phyloP scores from a whole-genome alignment of 2,329 filamentous ascomycete genomes.

The Capronia epimyces region DNA sequence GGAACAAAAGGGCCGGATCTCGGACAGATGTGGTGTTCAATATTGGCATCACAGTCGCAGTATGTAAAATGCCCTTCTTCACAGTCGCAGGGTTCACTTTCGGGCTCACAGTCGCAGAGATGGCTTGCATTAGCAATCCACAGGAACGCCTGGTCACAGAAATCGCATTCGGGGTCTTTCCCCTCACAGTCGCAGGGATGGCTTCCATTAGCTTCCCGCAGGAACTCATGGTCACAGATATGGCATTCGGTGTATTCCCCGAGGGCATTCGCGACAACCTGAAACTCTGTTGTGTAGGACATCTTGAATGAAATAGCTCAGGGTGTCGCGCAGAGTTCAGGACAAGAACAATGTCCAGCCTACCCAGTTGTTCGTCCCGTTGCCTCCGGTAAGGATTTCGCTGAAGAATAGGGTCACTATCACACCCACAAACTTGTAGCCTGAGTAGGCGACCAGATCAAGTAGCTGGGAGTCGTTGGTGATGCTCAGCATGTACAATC shows the following conservation, averaged over 20 bases:
- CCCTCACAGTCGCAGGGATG: too few species aligned
- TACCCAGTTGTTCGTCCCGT: constrained; percentile 79
- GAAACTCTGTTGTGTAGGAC: not conserved
- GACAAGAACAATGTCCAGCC: constrained; percentile 84
- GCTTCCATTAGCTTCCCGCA: too few species aligned
- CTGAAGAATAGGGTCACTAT: constrained; percentile 80
- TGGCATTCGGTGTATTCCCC: not conserved
- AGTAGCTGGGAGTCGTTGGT: constrained; percentile 89
- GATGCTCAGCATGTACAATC: constrained; percentile 89
- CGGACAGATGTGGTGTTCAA: too few species aligned
- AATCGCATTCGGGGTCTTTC: too few species aligned
- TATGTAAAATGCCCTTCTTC: too few species aligned
- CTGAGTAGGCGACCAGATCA: constrained; percentile 90
- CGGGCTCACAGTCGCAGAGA: too few species aligned
- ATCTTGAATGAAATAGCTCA: not conserved
- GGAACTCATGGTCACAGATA: not conserved
- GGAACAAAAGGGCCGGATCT: too few species aligned
- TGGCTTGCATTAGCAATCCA: too few species aligned
- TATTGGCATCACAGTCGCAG: too few species aligned
- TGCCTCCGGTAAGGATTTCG: constrained; percentile 69
- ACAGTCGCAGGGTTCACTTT: too few species aligned
- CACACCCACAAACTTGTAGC: constrained; percentile 97
- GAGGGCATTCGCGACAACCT: not conserved
- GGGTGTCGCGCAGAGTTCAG: too few species aligned
- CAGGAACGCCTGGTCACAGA: too few species aligned